phyloP scores from a whole-genome alignment of 352 stramenopile genomes.

The Phytophthora hybrid region DNA sequence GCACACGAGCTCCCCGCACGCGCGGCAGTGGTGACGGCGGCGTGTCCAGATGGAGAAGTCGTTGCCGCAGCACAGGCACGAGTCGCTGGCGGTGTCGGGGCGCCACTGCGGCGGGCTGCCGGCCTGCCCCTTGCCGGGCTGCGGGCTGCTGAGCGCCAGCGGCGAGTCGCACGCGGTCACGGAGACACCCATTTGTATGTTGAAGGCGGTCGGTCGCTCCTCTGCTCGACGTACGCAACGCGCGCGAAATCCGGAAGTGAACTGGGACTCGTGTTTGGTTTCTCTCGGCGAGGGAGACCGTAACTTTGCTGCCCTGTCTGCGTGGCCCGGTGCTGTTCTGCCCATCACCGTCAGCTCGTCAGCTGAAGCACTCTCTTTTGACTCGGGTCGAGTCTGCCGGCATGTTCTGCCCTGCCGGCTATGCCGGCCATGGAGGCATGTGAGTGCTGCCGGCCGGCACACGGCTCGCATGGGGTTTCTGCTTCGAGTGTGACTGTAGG shows the following conservation, averaged over 20 bases:
- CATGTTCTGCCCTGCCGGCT: neutral
- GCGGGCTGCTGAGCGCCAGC: constrained; percentile 25
- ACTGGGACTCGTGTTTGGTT: neutral
- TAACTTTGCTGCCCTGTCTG: neutral
- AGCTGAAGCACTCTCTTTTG: neutral
- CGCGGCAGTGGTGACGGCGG: constrained; percentile 83
- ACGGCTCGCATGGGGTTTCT: neutral
- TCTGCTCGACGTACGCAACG: constrained; percentile 34
- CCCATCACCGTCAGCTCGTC: constrained; percentile 2
- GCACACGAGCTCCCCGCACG: constrained; percentile 82
- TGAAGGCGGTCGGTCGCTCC: constrained; percentile 15
- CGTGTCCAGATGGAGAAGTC: constrained; percentile 79
- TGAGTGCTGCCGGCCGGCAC: neutral
- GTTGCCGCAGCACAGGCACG: constrained; percentile 73
- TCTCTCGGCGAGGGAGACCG: constrained; percentile 2
- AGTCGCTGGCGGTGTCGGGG: constrained; percentile 74
- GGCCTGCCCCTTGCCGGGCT: constrained; percentile 11
- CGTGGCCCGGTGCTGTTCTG: neutral
- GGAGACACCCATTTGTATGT: constrained; percentile 35
- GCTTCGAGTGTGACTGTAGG: neutral
- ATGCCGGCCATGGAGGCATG: neutral
- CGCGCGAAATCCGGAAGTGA: constrained; percentile 44
- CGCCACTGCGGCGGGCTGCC: constrained; percentile 60
- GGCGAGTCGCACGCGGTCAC: constrained; percentile 35
- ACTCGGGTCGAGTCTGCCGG: neutral